phyloP scores from a whole-genome alignment of 2,329 filamentous ascomycete species.

The Decorospora gaudefroyi region DNA sequence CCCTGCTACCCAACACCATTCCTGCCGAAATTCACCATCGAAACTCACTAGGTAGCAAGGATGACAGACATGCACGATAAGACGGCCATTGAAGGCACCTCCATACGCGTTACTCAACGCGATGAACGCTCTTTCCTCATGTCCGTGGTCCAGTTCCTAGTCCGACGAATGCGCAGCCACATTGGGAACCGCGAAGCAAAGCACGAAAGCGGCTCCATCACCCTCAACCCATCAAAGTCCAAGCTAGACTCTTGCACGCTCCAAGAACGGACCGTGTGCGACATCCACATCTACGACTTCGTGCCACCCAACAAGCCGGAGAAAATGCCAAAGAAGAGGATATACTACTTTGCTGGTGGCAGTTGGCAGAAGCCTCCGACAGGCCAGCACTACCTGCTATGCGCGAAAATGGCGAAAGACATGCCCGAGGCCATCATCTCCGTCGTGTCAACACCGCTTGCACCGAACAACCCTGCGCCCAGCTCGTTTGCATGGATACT shows the following conservation, averaged over 20 bases:
- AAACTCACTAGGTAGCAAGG: no score
- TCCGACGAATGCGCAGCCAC: slow-evolving; percentile 45
- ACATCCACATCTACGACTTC: slow-evolving; percentile 55
- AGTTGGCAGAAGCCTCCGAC: slow-evolving; percentile 60
- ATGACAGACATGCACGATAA: slow-evolving; percentile 6
- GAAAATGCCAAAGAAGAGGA: slow-evolving; percentile 34
- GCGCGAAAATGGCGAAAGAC: slow-evolving; percentile 52
- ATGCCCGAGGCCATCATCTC: slow-evolving; percentile 52
- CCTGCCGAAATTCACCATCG: neutral
- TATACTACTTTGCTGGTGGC: slow-evolving; percentile 63
- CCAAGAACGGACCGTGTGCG: slow-evolving; percentile 50
- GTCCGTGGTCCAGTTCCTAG: slow-evolving; percentile 45
- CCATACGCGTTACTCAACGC: slow-evolving; percentile 45
- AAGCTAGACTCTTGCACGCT: slow-evolving; percentile 44
- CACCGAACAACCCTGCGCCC: slow-evolving; percentile 58
- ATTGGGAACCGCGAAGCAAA: slow-evolving; percentile 40
- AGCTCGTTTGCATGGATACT: slow-evolving; percentile 55
- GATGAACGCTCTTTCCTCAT: slow-evolving; percentile 49
- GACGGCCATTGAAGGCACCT: slow-evolving; percentile 7
- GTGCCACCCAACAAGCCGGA: slow-evolving; percentile 20
- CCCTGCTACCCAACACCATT: neutral
- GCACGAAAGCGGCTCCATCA: slow-evolving; percentile 50
- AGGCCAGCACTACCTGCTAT: slow-evolving; percentile 58
- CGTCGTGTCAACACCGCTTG: slow-evolving; percentile 59
- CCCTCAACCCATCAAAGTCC: slow-evolving; percentile 45